Percentiles rank a stretch among this genome's conserved stretches.
These are phyloP conservation scores for Gillenia trifoliata DNA, from an alignment of 306 rosid species.

Conservation along the genomic window DNA sequence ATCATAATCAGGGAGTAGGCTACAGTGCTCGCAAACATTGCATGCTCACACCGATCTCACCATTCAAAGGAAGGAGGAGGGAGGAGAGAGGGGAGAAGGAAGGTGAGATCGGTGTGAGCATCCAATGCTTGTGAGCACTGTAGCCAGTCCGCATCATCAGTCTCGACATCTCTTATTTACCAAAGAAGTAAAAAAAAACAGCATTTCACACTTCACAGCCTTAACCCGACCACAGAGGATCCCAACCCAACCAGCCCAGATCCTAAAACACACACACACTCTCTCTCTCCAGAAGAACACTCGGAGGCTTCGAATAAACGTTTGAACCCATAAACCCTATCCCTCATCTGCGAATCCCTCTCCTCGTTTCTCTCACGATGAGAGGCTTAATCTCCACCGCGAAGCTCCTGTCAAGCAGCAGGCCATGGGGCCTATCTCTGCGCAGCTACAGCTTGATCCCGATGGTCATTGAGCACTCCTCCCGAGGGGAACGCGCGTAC, in stretches of 20 bases:
- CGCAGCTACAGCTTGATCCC: conserved; percentile 68
- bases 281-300: neutral
- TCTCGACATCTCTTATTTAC: too few relatives aligned
- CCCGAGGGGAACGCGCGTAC: conserved; percentile 94
- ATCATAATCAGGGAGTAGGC: too few relatives aligned
- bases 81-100: too few relatives aligned
- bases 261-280: neutral
- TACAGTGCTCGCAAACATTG: too few relatives aligned
- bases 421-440: conserved; percentile 9
- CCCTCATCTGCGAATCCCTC: neutral
- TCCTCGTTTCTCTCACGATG: conserved; percentile 10
- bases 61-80: too few relatives aligned
- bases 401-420: conserved; percentile 15
- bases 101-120: too few relatives aligned
- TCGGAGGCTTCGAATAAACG: neutral
- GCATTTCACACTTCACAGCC: neutral
- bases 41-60: too few relatives aligned
- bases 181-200: too few relatives aligned
- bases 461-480: conserved; percentile 94
- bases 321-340: conserved; percentile 1
- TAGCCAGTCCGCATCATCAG: too few relatives aligned
- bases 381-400: conserved; percentile 40
- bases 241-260: neutral
- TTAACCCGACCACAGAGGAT: neutral
- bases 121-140: too few relatives aligned